Evolutionary conservation across 164 flowering plant species (phyloP), one percentile per base, ranked within the genome.

Genomic region (Macadamia integrifolia): DNA sequence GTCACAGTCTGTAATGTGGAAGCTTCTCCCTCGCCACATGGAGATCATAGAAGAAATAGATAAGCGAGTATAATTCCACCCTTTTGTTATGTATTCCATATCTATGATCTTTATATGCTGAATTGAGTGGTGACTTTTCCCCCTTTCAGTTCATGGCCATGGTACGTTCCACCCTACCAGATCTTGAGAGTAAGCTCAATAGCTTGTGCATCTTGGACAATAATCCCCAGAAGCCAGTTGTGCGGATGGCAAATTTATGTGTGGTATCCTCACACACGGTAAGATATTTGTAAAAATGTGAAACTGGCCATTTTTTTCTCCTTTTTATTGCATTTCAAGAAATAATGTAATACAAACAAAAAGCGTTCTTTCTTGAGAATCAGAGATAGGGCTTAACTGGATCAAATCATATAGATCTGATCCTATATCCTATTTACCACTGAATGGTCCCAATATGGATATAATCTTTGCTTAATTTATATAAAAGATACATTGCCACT

Each of bases 21-120:
- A 94, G 79, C 98, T 94, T 80, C 98, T 94, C 69, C 99, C 99
- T 53, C 95, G 99, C 42, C 97, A 90, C 77, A 87, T 94, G 91
- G 97, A 94, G 78, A 92, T 94, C 68, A 88, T 94, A 65, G 86
- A 83, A 81, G 99, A 94, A 80, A 92, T 94, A 65, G 98, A 94
- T 78, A 90, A 82, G 65, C 75, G 97, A 84, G 99, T 89, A 80
- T 43, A 58, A 67, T 29, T 43, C 35, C 6, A 11, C 0, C 13
- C 30, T 60, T 3, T 48, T 3, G 18, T 28, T 68, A 9, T 35
- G 18, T 46, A 13, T 11, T 35, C 55, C 63, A 1, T 30, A 15
- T 43, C 8, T 43, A 6, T 52, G 7, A 29, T 53, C n/a, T 30
- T 23, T 66, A 13, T 69, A 55, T 23, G 28, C 7, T 61, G 35